A percentile compares a stretch with the other conserved stretches of the same genome.
These are phyloP conservation scores for Leccinum longicurvipes DNA, from an alignment of 768 basidiomycete genomes.

Conservation along the genomic window DNA sequence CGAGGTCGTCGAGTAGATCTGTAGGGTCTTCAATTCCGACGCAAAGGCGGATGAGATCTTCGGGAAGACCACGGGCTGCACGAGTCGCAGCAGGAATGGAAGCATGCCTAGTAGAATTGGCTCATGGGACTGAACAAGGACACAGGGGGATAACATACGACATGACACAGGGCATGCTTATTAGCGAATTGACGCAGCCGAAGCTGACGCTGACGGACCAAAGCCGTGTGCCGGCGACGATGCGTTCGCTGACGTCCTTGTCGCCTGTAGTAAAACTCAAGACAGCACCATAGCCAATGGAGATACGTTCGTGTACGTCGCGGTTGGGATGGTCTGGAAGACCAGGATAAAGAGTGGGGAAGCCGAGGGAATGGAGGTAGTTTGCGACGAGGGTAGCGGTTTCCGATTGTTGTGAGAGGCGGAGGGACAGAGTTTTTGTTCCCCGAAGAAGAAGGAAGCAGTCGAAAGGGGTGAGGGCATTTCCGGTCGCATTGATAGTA, in stretches of 20 bases:
- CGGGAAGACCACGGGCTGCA: constrained; percentile 95
- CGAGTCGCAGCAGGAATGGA: constrained; percentile 96
- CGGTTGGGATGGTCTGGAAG: constrained; percentile 76
- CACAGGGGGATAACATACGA: constrained; percentile 63
- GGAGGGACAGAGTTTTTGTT: constrained; percentile 91
- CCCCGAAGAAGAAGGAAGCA: constrained; percentile 95
- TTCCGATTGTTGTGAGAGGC: constrained; percentile 92
- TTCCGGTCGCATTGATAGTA: constrained; percentile 90
- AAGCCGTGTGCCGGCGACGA: constrained; percentile 87
- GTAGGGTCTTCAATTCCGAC: constrained; percentile 96
- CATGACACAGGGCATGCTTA: constrained; percentile 99
- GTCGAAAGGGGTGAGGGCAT: constrained; percentile 93
- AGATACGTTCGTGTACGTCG: constrained; percentile 88
- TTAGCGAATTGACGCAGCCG: constrained; percentile 95
- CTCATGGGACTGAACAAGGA: neutral
- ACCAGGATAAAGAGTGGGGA: constrained; percentile 91
- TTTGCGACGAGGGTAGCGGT: constrained; percentile 80
- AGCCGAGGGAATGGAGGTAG: constrained; percentile 82
- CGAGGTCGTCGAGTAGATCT: constrained; percentile 93
- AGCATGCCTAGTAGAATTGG: constrained; percentile 59
- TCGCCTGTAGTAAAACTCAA: constrained; percentile 93
- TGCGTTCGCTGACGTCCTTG: constrained; percentile 84
- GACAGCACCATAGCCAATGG: constrained; percentile 90
- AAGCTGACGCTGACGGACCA: constrained; percentile 99
- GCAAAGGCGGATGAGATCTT: constrained; percentile 95